Evolutionary conservation across 352 stramenopile genomes (phyloP).

Genomic region (Chrysophaeum taylorii): DNA sequence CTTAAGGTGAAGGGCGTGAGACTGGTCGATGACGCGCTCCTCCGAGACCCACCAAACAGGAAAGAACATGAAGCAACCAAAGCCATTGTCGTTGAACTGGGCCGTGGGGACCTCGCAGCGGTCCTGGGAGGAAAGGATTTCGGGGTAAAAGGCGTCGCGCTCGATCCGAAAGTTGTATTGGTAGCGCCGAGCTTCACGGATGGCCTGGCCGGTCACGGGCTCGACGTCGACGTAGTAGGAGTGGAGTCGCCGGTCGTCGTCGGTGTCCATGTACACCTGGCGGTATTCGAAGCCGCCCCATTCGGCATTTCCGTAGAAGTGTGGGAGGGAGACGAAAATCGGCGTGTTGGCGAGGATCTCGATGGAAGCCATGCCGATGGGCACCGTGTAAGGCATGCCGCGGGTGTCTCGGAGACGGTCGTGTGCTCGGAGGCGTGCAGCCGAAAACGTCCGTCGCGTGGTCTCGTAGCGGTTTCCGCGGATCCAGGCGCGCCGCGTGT

Average conservation of each 20-base stretch:
- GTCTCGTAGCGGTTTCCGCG: constrained; percentile 8
- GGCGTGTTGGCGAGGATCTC: not conserved
- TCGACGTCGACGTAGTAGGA: constrained; percentile 18
- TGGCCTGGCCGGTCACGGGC: constrained; percentile 14
- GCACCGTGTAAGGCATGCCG: constrained; percentile 13
- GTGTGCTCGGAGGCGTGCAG: not conserved
- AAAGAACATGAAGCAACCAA: constrained; percentile 22
- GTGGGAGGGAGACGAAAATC: constrained; percentile 4
- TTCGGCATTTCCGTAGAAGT: constrained; percentile 20
- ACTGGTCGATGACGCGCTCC: not conserved
- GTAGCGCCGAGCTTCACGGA: constrained; percentile 14
- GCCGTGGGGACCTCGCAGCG: constrained; percentile 16
- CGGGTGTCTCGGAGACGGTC: constrained; percentile 8
- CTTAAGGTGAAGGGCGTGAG: not conserved
- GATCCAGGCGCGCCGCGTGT: not conserved
- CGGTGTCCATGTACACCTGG: constrained; percentile 11
- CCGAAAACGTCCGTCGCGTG: not conserved
- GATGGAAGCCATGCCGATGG: constrained; percentile 4
- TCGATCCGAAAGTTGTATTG: constrained; percentile 23
- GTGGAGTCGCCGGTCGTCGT: not conserved
- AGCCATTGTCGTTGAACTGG: constrained; percentile 16
- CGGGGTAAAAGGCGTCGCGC: constrained; percentile 9
- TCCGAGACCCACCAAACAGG: constrained; percentile 16
- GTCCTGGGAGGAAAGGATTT: constrained; percentile 17
- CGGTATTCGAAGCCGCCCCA: constrained; percentile 15